A percentile compares a stretch with the other conserved stretches of the same genome.
phyloP scores from a whole-genome alignment of 495 filamentous ascomycete species.

The Penicillium chermesinum region DNA sequence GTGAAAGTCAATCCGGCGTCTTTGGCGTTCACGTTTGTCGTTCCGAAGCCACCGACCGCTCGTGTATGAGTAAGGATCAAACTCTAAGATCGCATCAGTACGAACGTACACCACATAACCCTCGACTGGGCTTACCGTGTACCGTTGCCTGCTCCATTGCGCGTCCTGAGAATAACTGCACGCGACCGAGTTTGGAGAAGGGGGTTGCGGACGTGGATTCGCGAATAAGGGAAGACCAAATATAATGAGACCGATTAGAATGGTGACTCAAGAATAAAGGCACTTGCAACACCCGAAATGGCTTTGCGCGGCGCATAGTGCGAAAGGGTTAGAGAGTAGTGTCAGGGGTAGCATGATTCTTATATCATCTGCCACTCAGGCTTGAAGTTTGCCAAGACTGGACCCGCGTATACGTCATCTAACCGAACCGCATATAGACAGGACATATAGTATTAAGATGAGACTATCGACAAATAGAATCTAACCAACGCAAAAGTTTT shows the following conservation, averaged over 20 bases:
- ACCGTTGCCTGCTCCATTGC: neutral
- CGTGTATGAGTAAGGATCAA: constrained; percentile 36
- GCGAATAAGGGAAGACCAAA: constrained; percentile 1
- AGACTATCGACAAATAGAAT: no score
- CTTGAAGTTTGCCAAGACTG: constrained; percentile 2
- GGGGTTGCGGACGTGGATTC: neutral
- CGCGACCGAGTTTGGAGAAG: neutral
- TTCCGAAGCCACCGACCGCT: constrained; percentile 37
- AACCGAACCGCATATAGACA: no score
- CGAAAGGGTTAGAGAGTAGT: neutral
- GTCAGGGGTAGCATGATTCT: neutral
- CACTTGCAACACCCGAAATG: neutral
- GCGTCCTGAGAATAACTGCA: neutral
- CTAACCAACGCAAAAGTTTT: no score
- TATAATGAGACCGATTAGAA: constrained; percentile 1
- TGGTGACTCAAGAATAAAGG: neutral
- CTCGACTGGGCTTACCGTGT: neutral
- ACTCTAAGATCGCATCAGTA: constrained; percentile 7
- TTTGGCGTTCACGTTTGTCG: constrained; percentile 26
- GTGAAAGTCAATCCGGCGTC: constrained; percentile 34
- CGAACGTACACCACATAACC: constrained; percentile 3
- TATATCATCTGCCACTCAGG: neutral
- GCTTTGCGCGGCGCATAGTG: constrained; percentile 1
- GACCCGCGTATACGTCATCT: no score
- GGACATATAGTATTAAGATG: no score